Base-by-base conservation (phyloP, 371 early-diverging fungal genomes). In the Mucor indicus region DNA sequence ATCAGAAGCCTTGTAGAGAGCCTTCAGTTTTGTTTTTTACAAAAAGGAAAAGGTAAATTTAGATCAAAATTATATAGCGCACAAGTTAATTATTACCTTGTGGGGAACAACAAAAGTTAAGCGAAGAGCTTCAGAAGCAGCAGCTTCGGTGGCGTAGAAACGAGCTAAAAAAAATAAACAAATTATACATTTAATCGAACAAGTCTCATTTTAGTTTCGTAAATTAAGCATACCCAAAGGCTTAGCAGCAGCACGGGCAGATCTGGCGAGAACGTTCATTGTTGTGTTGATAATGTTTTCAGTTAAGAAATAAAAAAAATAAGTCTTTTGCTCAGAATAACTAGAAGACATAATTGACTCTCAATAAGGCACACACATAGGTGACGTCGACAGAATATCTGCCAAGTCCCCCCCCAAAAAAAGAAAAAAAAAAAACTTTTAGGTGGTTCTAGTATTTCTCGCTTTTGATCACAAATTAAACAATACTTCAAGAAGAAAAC, bases 21-120 rank as follows among this genome's bases (percentile, higher is more conserved):
- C 61, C 85, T 86, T 48, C n/a, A n/a, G n/a, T 21, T 33, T 16
- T 30, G 51, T 48, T 20, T 27, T 29, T 27, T n/a, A 19, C 29
- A 45, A 20, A 29, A 4, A 21, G 13, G 22, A 13, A 29, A 49
- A 53, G n/a, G 21, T 12, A 17, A 13, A 38, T 25, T 10, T 20
- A 12, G 12, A 11, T 9, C 12, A 30, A 31, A 12, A n/a, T 36
- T 13, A 12, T 41, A 15, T 12, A 22, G 11, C 32, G 17, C 19
- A 20, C 2, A 17, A 7, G 2, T 38, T 21, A 3, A 38, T 44
- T 36, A 48, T 51, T 68, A 89, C 91, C 86, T 93, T 84, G 82
- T 96, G 95, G 38, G 97, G 97, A 37, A 89, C 79, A 50, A 81
- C 91, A 62, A 96, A 91, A 78, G 85, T 95, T 67, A 96, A 76